Base-by-base conservation (phyloP, 768 basidiomycete species). In the Suillus subalutaceus region DNA sequence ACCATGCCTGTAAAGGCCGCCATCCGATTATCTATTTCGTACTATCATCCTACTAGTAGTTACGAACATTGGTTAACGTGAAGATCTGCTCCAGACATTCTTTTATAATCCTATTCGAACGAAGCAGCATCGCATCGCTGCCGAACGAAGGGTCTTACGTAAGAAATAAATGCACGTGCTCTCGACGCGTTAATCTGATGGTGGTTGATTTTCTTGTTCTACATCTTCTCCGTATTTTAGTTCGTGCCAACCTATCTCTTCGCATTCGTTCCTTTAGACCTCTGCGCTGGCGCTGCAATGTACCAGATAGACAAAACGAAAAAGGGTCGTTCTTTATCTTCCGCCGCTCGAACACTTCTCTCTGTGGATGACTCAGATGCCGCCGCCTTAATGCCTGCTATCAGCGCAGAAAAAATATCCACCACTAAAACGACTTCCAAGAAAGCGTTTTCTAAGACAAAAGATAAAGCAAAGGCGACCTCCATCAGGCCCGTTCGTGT, bases 111-210 rank as follows among this genome's bases (percentile, higher is more conserved):
- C 16, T 16, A 43, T 16, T 43, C 43, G 43, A 44, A 20, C 20
- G 10, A 44, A 37, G 9, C 32, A 5, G 32, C 32, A 32, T 32
- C 4, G 32, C 32, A 35, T 35, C 35, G 35, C 35, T 35, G 35
- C 35, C 35, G 35, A 35, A 23, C 46, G 46, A 48, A 23, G n/a
- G 10, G n/a, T 23, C 41, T 30, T 59, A 65, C 43, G 46, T 57
- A 62, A 68, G 38, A 78, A 75, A 71, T 73, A 63, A 32, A 32
- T 32, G 32, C 32, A 78, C 75, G 75, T 77, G 75, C 72, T 63
- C 55, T 16, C 1, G 53, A 72, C 74, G 65, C 75, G 77, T 67
- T 48, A 50, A 44, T 64, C 43, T 4, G 13, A 50, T 53, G 60
- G 71, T 75, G 69, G 75, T 76, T 60, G 48, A 23, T 13, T 23